Percentiles rank a stretch among this genome's conserved stretches.
Evolutionary conservation across 2,329 filamentous ascomycete species (phyloP).

Genomic region (Fusarium sp.): DNA sequence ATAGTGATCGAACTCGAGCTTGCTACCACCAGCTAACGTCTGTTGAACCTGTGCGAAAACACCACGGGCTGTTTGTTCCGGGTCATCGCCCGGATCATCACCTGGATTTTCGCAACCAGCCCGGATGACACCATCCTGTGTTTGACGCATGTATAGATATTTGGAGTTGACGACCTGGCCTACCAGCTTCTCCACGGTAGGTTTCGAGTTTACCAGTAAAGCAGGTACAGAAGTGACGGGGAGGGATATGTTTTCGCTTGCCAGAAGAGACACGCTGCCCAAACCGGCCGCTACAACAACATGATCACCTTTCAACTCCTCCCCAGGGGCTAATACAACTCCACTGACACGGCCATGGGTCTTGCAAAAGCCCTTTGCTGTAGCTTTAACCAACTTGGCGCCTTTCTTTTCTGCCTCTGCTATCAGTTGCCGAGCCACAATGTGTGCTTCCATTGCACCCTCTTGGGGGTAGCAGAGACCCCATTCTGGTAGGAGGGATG

Average conservation of each 20-base stretch:
- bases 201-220: constrained; percentile 34
- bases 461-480: constrained; percentile 21
- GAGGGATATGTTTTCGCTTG: constrained; percentile 1
- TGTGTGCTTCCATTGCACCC: constrained; percentile 35
- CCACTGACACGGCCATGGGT: neutral
- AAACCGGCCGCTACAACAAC: constrained; percentile 34
- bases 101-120: constrained; percentile 33
- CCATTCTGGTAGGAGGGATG: constrained; percentile 7
- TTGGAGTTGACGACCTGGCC: constrained; percentile 28
- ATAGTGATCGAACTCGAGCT: constrained; percentile 18
- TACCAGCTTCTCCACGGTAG: neutral
- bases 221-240: constrained; percentile 20
- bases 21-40: constrained; percentile 1
- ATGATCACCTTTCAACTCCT: constrained; percentile 6
- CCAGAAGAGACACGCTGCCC: constrained; percentile 21
- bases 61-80: constrained; percentile 14
- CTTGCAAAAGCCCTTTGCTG: neutral
- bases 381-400: neutral
- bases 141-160: constrained; percentile 30
- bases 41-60: constrained; percentile 20
- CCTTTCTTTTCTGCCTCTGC: constrained; percentile 5
- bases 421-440: constrained; percentile 29
- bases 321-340: constrained; percentile 7
- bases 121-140: constrained; percentile 23
- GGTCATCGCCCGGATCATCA: constrained; percentile 30